Percentiles rank a stretch among this genome's conserved stretches.
These are phyloP conservation scores for Coemansia sp. DNA, from an alignment of 192 early-diverging fungal genomes.

Conservation along the genomic window DNA sequence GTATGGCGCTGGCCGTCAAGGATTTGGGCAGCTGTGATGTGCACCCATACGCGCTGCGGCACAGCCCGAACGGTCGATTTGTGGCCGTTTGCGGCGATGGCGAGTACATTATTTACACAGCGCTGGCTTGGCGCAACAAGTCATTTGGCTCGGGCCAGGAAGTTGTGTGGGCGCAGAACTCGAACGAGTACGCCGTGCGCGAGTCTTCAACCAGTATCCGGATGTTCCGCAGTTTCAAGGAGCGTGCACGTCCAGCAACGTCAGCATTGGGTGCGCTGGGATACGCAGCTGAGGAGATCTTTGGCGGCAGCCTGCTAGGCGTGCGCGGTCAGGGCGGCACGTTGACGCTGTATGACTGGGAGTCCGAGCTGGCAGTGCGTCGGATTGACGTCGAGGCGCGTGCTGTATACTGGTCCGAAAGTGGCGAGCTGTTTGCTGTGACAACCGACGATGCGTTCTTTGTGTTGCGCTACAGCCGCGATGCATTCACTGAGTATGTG, in stretches of 20 bases:
- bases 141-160: conserved; percentile 92
- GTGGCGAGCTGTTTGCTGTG: conserved; percentile 88
- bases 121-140: conserved; percentile 99
- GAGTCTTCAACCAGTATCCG: conserved; percentile 88
- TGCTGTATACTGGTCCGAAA: conserved; percentile 94
- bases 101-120: conserved; percentile 99
- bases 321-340: conserved; percentile 69
- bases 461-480: conserved; percentile 90
- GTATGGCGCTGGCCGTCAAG: conserved; percentile 78
- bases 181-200: conserved; percentile 94
- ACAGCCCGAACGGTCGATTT: conserved; percentile 98
- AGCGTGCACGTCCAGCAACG: conserved; percentile 60
- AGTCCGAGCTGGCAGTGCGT: conserved; percentile 84
- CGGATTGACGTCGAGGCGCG: conserved; percentile 91
- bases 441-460: conserved; percentile 92
- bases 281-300: conserved; percentile 91
- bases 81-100: conserved; percentile 98
- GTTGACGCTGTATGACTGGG: conserved; percentile 98
- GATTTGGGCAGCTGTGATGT: conserved; percentile 98
- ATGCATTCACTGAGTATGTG: conserved; percentile 73
- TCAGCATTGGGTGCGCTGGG: conserved; percentile 66
- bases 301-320: conserved; percentile 89
- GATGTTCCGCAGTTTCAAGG: conserved; percentile 96
- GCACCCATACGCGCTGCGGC: conserved; percentile 92
- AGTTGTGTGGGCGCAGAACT: conserved; percentile 97